These are phyloP conservation scores for Pyrenochaeta sp. DNA, from an alignment of 2,329 filamentous ascomycete species.

Conservation along the genomic window DNA sequence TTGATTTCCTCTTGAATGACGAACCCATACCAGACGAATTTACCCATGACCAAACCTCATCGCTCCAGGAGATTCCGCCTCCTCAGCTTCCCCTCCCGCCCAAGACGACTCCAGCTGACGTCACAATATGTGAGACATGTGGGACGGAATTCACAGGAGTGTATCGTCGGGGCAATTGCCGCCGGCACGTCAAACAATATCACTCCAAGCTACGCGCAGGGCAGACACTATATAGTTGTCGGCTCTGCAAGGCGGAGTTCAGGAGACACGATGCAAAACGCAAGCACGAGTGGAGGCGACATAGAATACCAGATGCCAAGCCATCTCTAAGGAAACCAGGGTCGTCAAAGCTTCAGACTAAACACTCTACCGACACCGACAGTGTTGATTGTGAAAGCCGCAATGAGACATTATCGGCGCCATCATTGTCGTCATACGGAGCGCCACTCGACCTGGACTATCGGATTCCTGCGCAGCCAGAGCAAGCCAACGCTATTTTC, in stretches of 20 bases:
- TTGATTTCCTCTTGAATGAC: neutral
- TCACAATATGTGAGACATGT: slow-evolving; percentile 4
- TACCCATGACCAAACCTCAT: neutral
- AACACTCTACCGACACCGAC: neutral
- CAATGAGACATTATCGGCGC: neutral
- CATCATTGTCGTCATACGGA: neutral
- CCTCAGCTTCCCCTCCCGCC: neutral
- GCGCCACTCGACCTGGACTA: neutral
- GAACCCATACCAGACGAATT: too few relatives aligned
- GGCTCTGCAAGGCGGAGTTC: slow-evolving; percentile 1
- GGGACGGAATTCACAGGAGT: neutral
- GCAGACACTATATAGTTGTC: slow-evolving; percentile 2
- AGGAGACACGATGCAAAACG: slow-evolving; percentile 10
- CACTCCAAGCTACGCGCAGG: neutral
- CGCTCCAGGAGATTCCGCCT: too few relatives aligned
- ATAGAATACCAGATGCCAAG: slow-evolving; percentile 2
- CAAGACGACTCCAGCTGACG: neutral
- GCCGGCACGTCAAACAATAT: slow-evolving; percentile 5
- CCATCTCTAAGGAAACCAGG: slow-evolving; percentile 1
- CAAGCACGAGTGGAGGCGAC: slow-evolving; percentile 14
- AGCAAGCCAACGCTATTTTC: slow-evolving; percentile 1
- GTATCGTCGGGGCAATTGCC: slow-evolving; percentile 3
- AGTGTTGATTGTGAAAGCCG: neutral
- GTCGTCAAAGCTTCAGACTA: neutral
- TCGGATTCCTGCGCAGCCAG: neutral